These are phyloP conservation scores for Aspergillus bertholletiae DNA, from an alignment of 495 filamentous ascomycete genomes.

Conservation along the genomic window DNA sequence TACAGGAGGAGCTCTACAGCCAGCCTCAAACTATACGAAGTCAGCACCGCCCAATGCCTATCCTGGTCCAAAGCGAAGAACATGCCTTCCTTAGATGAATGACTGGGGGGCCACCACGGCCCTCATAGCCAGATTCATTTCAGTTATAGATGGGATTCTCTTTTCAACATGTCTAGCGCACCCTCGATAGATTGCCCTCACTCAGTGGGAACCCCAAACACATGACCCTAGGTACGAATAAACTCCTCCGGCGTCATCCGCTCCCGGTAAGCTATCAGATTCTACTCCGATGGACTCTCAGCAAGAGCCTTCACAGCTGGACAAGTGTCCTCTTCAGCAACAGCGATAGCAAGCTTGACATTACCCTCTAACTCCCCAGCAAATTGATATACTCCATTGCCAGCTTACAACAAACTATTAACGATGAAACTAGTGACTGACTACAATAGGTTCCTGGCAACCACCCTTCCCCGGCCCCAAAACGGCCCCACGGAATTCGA, in stretches of 20 bases:
- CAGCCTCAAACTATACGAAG: not conserved
- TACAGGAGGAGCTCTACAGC: not conserved
- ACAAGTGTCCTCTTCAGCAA: slow-evolving; percentile 28
- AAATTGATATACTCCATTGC: not conserved
- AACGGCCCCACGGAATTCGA: slow-evolving; percentile 22
- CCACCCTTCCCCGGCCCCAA: not conserved
- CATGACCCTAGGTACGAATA: slow-evolving; percentile 18
- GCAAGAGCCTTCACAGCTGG: slow-evolving; percentile 28
- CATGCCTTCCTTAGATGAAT: slow-evolving; percentile 1
- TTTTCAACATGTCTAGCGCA: not conserved
- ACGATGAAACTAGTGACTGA: not conserved
- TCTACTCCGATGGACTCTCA: slow-evolving; percentile 20
- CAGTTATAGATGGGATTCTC: slow-evolving; percentile 6
- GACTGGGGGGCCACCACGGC: not conserved
- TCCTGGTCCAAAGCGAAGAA: no score
- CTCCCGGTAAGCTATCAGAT: slow-evolving; percentile 26
- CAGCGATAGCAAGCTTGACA: not conserved
- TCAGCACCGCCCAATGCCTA: not conserved
- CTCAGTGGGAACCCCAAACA: slow-evolving; percentile 4
- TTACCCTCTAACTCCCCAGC: not conserved
- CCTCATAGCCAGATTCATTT: slow-evolving; percentile 13
- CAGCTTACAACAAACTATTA: not conserved
- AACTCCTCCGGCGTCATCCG: slow-evolving; percentile 26
- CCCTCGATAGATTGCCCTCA: slow-evolving; percentile 2
- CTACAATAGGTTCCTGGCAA: not conserved